Base-by-base conservation (phyloP, 306 rosid species). In the Styphnolobium japonicum region DNA sequence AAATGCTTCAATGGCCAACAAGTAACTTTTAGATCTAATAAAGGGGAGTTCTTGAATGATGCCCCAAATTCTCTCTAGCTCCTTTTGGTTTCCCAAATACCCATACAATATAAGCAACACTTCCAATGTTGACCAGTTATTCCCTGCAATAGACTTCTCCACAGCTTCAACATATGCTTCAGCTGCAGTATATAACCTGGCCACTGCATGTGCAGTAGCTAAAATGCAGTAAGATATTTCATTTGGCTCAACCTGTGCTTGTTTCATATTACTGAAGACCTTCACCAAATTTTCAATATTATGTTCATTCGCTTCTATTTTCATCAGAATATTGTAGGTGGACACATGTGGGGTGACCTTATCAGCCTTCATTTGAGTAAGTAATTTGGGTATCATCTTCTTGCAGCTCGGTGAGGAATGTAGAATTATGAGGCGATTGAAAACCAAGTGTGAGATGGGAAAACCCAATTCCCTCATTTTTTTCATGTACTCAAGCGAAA, bases 311-410 rank as follows among this genome's bases (percentile, higher is more conserved):
- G 96, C 94, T 81, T 95, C 97, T 22, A 95, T 85, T 88, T 95
- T 95, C 99, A 95, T 90, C 79, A 93, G 90, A 84, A 95, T 95
- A 75, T 95, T 95, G 68, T 81, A 95, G 53, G 99, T 93, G 39
- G 99, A 95, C 43, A 90, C 93, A 69, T 95, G 99, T 2, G 84
- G 89, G 9, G 83, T 55, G 77, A 91, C 97, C 85, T 91, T 90
- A 80, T 91, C 94, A 45, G 97, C 94, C 86, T 80, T 95, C 98
- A 95, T 95, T 52, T 90, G 98, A 29, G 89, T 53, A 23, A 95
- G 95, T 48, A 91, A 86, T 58, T 87, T 88, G 0, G 87, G 92
- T 14, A 95, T 91, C 78, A 75, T 42, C 84, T 90, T 95, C 83
- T 57, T 86, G 57, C 86, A 88, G 55, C 75, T 64, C 0, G 85